Base-by-base conservation (phyloP, 2,329 filamentous ascomycete genomes). In the Neospermospora avenae region DNA sequence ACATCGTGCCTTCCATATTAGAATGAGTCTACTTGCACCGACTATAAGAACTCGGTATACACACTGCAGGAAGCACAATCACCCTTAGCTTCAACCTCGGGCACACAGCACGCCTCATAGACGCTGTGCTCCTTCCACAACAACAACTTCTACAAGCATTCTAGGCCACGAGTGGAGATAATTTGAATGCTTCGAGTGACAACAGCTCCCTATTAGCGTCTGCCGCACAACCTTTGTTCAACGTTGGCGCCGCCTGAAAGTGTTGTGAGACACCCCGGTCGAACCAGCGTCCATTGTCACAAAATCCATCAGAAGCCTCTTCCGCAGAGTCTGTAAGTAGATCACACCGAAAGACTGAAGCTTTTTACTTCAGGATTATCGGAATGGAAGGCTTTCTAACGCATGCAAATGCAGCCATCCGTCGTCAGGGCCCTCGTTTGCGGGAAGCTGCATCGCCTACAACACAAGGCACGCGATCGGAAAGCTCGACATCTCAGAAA, bases 391-490 rank as follows among this genome's bases (percentile, higher is more conserved):
- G 16, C 53, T 42, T 55, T 57, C 60, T 64, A 55, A 64, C 61
- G 44, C 61, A 45, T 57, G 54, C 45, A 46, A 44, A 59, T 65
- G 63, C 62, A 68, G 65, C 57, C 35, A 63, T 57, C 64, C 67
- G 37, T 42, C 54, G 42, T 24, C 61, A 39, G 57, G 61, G 48
- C 55, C 25, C 20, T 55, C 49, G 53, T 59, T 59, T 59, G 58
- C 65, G 60, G 62, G 56, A 55, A 22, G 57, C 56, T 61, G 64
- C 65, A 58, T 31, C 11, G 52, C 45, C 48, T 35, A 41, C 60
- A 39, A 55, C 48, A 42, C 55, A 49, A 63, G 37, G 45, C 58
- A 37, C 55, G 57, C 56, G 46, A 39, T 42, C 57, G 39, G 46
- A 34, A 44, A 55, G 34, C 24, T 35, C 44, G 31, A 35, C 22